Base-by-base conservation (phyloP, 2,329 filamentous ascomycete species). In the Metarhizium sp. region DNA sequence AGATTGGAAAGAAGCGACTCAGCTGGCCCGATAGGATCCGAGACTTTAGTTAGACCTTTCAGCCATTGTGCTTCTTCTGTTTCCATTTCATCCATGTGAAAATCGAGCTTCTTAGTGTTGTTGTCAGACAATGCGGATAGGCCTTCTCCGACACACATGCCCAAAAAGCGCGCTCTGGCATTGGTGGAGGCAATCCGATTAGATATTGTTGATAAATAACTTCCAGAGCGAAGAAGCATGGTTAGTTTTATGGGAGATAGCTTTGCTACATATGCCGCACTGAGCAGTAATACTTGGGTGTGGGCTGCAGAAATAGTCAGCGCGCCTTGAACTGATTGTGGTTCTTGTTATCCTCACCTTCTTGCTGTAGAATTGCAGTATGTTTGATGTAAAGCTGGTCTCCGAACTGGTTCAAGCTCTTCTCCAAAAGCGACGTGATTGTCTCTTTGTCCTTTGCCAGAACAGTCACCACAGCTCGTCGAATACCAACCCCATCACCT, bases 381-480 rank as follows among this genome's bases (percentile, higher is more conserved):
- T 97, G 91, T 56, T 84, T 88, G 62, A 97, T 90, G 64, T 91
- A 95, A 11, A 97, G 75, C 51, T 87, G 83, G 63, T 96, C 92
- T 1, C 90, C 89, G 68, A 97, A 96, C 51, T 87, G 81, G 43
- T 75, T 75, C 51, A 96, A 73, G 51, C 78, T 81, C 64, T 84
- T 89, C 63, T 91, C 83, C 55, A 92, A 67, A 40, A 88, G 73
- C 0, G 67, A 73, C 5, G 77, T 71, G 2, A 90, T 71, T 20
- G 71, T 71, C 1, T 76, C 75, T 57, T 72, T 78, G 50, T 78
- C 74, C 43, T 77, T 69, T 11, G 78, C 75, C 20, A 89, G 66
- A 8, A 78, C 77, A 30, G 80, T 79, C 45, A 90, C 59, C 10
- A 84, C 78, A 18, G 86, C 85, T 58, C 88, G 80, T 42, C 87